phyloP scores from a whole-genome alignment of 768 basidiomycete species.

The Cytidiella melzeri region DNA sequence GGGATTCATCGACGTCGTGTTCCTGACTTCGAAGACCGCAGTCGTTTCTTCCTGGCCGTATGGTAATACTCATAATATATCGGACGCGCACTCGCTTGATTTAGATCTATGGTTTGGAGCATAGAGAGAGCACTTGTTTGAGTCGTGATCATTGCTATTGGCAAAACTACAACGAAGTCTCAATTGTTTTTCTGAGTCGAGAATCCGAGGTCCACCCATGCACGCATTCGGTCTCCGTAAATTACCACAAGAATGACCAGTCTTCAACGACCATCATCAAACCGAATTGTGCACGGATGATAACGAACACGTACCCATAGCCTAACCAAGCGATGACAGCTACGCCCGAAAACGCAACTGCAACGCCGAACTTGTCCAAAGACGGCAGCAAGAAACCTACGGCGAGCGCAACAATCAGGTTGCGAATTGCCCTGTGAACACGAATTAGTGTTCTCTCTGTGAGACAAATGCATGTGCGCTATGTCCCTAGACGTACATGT shows the following conservation, averaged over 20 bases:
- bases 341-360: slow-evolving; percentile 38
- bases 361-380: slow-evolving; percentile 46
- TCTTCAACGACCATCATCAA: no score
- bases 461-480: background rate
- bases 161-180: background rate
- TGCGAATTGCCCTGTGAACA: slow-evolving; percentile 39
- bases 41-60: no score
- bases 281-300: no score
- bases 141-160: background rate
- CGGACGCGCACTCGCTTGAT: no score
- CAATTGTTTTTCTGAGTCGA: no score
- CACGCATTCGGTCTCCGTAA: background rate
- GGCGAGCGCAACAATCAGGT: slow-evolving; percentile 35
- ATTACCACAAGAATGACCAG: no score
- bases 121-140: slow-evolving; percentile 21
- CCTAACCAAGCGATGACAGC: slow-evolving; percentile 44
- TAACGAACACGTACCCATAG: slow-evolving; percentile 37
- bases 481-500: slow-evolving; percentile 44
- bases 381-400: slow-evolving; percentile 46
- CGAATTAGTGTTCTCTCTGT: no score
- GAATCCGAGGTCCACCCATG: background rate
- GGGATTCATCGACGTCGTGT: no score
- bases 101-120: no score
- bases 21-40: no score
- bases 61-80: no score